A percentile compares a stretch with the other conserved stretches of the same genome.
phyloP scores from a whole-genome alignment of 169 alveolate genomes.

The Fabrea salina region DNA sequence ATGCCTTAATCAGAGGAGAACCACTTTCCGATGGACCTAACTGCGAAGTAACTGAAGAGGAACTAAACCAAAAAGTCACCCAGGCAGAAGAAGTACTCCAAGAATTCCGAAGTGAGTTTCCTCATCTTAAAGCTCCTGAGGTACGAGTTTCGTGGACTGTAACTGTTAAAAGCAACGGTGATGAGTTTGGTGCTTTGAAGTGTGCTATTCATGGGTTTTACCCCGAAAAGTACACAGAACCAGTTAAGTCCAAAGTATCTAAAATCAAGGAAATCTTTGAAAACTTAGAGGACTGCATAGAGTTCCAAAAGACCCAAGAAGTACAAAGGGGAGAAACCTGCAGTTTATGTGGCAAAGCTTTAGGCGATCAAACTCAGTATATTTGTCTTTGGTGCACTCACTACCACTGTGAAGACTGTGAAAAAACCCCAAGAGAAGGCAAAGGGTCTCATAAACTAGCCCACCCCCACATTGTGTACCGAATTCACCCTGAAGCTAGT shows the following conservation, averaged over 20 bases:
- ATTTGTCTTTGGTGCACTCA: slow-evolving; percentile 10
- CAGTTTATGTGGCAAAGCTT: not conserved
- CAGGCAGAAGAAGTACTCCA: not conserved
- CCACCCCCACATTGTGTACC: slow-evolving; percentile 16
- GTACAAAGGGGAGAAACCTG: not conserved
- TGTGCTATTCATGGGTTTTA: not conserved
- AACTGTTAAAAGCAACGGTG: no score
- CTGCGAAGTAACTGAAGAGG: not conserved
- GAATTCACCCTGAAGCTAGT: not conserved
- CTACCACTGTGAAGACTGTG: slow-evolving; percentile 20
- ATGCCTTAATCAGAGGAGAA: slow-evolving; percentile 15
- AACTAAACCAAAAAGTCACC: not conserved
- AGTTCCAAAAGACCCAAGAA: no score
- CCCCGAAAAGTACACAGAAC: not conserved
- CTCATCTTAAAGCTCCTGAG: slow-evolving; percentile 13
- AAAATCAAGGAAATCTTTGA: slow-evolving; percentile 3
- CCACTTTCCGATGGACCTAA: not conserved
- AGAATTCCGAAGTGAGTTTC: not conserved
- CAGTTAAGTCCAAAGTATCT: not conserved
- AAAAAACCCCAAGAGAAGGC: not conserved
- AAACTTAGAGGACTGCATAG: no score
- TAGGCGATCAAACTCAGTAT: not conserved
- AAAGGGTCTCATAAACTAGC: not conserved
- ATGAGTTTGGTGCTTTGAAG: no score
- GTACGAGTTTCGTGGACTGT: no score